A percentile compares a stretch with the other conserved stretches of the same genome.
phyloP scores from a whole-genome alignment of 352 stramenopile genomes.

The Globisporangium cystogenes region DNA sequence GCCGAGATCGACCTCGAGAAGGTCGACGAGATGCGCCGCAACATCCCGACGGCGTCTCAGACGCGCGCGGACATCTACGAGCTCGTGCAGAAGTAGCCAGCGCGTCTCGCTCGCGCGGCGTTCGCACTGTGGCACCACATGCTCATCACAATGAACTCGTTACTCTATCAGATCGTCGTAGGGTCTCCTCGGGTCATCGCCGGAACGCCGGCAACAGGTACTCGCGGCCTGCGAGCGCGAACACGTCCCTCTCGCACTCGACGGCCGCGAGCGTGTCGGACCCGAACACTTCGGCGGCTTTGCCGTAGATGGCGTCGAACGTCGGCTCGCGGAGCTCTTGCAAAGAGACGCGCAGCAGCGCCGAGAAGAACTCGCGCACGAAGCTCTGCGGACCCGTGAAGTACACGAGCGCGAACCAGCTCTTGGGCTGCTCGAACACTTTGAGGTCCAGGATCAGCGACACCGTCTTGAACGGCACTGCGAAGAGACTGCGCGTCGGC shows the following conservation, averaged over 20 bases:
- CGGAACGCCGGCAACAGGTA: constrained; percentile 34
- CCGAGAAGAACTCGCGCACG: constrained; percentile 32
- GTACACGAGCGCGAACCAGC: constrained; percentile 68
- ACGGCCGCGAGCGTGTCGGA: constrained; percentile 26
- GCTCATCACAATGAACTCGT: no score
- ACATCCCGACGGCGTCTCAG: constrained; percentile 95
- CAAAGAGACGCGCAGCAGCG: constrained; percentile 35
- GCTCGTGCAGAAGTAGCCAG: constrained; percentile 81
- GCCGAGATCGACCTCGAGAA: constrained; percentile 94
- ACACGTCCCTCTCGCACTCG: constrained; percentile 57
- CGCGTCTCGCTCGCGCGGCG: no score
- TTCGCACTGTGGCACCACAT: no score
- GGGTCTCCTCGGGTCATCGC: not conserved
- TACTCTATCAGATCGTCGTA: no score
- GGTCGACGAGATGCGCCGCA: constrained; percentile 93
- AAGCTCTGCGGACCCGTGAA: constrained; percentile 70
- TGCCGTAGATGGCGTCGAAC: constrained; percentile 52
- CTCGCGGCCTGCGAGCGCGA: constrained; percentile 34
- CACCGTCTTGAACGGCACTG: constrained; percentile 52
- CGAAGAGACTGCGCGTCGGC: constrained; percentile 34
- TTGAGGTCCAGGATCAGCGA: constrained; percentile 69
- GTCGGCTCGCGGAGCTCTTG: constrained; percentile 36
- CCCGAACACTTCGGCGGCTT: constrained; percentile 24
- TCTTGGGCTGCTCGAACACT: constrained; percentile 43
- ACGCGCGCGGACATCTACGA: constrained; percentile 95